phyloP scores from a whole-genome alignment of 2,329 filamentous ascomycete species.

The Lojkania enalia region DNA sequence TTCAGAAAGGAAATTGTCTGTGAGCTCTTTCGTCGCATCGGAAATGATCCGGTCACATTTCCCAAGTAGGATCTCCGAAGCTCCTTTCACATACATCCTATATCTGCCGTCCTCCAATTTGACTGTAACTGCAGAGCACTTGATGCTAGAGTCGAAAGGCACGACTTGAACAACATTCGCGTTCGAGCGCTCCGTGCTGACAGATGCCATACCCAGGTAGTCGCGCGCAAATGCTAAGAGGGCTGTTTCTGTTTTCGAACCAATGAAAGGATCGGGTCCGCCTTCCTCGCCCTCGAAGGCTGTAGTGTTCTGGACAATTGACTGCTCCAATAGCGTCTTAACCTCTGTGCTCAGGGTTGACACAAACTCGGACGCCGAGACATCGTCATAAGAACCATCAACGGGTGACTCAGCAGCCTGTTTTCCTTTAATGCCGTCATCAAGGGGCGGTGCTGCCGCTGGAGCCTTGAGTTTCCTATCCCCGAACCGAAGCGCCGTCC shows the following conservation, averaged over 20 bases:
- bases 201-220: constrained; percentile 58
- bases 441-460: constrained; percentile 17
- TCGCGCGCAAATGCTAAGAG: constrained; percentile 70
- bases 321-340: constrained; percentile 33
- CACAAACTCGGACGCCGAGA: constrained; percentile 59
- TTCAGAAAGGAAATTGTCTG: constrained; percentile 56
- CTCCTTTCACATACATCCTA: constrained; percentile 59
- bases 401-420: constrained; percentile 37
- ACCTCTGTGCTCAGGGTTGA: constrained; percentile 55
- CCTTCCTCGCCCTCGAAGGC: constrained; percentile 49
- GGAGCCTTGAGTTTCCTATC: constrained; percentile 44
- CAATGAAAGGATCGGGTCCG: constrained; percentile 61
- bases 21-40: constrained; percentile 63
- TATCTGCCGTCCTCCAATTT: constrained; percentile 59
- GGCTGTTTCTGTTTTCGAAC: constrained; percentile 78
- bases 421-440: constrained; percentile 40
- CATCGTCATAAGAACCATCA: constrained; percentile 50
- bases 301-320: constrained; percentile 35
- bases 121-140: constrained; percentile 70
- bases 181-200: constrained; percentile 65
- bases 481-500: constrained; percentile 59
- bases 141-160: constrained; percentile 66
- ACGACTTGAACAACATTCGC: constrained; percentile 60
- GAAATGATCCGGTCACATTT: constrained; percentile 58
- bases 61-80: constrained; percentile 55